phyloP scores from a whole-genome alignment of 1,284 basidiomycete species.

The Fomitopsis palustris region DNA sequence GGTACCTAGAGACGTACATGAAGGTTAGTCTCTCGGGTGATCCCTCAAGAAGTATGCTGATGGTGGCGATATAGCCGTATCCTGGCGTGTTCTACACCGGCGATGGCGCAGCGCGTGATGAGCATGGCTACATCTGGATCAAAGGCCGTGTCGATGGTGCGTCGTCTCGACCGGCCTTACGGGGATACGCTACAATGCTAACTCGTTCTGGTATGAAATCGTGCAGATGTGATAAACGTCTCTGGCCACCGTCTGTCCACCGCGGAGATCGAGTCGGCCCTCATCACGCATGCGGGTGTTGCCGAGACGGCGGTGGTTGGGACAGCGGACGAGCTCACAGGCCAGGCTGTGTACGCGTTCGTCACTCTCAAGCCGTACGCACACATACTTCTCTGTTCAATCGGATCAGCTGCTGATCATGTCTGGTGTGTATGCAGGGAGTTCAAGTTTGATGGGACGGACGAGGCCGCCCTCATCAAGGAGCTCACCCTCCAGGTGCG shows the following conservation, averaged over 20 bases:
- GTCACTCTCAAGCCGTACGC: constrained; percentile 66
- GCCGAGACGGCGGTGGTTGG: constrained; percentile 95
- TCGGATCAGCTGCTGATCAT: not conserved
- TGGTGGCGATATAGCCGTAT: constrained; percentile 57
- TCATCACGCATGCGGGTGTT: constrained; percentile 92
- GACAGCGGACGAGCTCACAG: constrained; percentile 84
- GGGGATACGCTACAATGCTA: not conserved
- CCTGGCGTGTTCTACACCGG: constrained; percentile 93
- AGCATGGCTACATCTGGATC: constrained; percentile 98
- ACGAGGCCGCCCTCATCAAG: constrained; percentile 76
- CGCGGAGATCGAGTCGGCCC: constrained; percentile 95
- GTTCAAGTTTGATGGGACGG: constrained; percentile 68
- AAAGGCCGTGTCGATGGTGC: constrained; percentile 94
- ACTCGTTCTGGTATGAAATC: not conserved
- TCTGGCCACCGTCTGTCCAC: constrained; percentile 97
- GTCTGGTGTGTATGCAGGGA: constrained; percentile 47
- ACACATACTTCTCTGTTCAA: constrained; percentile 17
- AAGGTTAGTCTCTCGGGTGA: constrained; percentile 36
- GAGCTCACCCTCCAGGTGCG: constrained; percentile 94
- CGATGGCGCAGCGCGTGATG: constrained; percentile 92
- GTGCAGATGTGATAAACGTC: constrained; percentile 85
- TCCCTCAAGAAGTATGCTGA: not conserved
- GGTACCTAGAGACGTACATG: constrained; percentile 89
- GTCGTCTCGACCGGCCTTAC: constrained; percentile 25
- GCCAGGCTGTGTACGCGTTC: constrained; percentile 85